Percentiles rank a stretch among this genome's conserved stretches.
Evolutionary conservation across 1,139 yeast species (phyloP).

Genomic region (Nakaseomyces nivariensis): DNA sequence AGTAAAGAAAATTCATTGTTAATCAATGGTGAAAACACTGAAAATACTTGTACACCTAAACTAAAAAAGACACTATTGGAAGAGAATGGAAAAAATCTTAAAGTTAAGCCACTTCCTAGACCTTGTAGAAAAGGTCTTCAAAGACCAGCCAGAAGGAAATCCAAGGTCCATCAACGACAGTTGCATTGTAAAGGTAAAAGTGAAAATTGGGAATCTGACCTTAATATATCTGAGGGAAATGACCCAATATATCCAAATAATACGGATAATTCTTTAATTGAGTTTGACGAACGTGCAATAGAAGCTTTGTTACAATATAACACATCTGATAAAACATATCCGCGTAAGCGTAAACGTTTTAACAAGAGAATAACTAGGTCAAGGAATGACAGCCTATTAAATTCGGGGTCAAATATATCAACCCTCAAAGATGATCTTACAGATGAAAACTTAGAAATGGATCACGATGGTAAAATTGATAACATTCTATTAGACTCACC

Average conservation of each 20-base stretch:
- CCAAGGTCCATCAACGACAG: neutral
- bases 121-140: conserved; percentile 1
- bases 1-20: neutral
- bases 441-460: neutral
- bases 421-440: neutral
- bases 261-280: neutral
- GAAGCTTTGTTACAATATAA: neutral
- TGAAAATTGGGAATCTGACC: neutral
- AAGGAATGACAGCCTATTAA: neutral
- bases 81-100: neutral
- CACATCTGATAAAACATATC: neutral
- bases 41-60: neutral
- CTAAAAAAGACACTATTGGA: neutral
- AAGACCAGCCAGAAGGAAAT: neutral
- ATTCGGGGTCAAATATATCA: neutral
- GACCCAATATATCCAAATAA: neutral
- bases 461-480: neutral
- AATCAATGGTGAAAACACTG: neutral
- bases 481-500: neutral
- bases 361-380: neutral
- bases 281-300: neutral
- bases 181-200: too few species aligned
- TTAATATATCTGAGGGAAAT: neutral
- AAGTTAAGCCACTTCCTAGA: neutral
- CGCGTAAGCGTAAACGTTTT: neutral